Evolutionary conservation across 1,284 basidiomycete species (phyloP).

Genomic region (Melampsora americana): DNA sequence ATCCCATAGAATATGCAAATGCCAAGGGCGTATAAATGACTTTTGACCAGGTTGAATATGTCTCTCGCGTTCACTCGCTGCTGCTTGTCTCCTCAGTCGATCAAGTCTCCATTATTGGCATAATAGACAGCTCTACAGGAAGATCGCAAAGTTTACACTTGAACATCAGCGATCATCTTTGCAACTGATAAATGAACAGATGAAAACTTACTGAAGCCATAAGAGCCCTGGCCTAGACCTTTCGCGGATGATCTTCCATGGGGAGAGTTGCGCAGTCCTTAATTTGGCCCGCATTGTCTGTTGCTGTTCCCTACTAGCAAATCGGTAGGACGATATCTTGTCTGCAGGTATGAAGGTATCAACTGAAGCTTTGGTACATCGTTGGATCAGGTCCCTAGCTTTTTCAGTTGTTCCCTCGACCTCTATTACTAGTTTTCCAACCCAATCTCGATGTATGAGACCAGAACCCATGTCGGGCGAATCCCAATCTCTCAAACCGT

Average conservation of each 20-base stretch:
- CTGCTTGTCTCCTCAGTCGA: background rate
- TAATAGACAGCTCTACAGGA: background rate
- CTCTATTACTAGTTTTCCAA: constrained; percentile 48
- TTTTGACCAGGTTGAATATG: background rate
- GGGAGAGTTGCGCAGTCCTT: constrained; percentile 12
- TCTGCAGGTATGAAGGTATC: background rate
- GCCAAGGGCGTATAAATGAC: background rate
- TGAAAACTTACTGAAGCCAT: constrained; percentile 27
- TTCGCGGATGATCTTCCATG: constrained; percentile 40
- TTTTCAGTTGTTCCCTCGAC: constrained; percentile 51
- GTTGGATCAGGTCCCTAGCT: constrained; percentile 47
- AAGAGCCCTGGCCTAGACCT: constrained; percentile 34
- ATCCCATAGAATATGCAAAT: too few species aligned
- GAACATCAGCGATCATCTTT: background rate
- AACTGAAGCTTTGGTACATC: constrained; percentile 23
- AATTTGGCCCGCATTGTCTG: background rate
- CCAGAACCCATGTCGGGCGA: constrained; percentile 45
- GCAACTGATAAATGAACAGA: background rate
- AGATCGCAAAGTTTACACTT: background rate
- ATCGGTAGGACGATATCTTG: background rate
- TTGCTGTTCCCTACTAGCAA: background rate
- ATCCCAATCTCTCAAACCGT: constrained; percentile 24
- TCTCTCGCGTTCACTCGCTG: background rate
- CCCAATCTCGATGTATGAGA: constrained; percentile 49
- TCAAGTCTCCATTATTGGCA: background rate